Evolutionary conservation across 2,329 filamentous ascomycete species (phyloP).

Genomic region (Chaetomiaceae sp.): DNA sequence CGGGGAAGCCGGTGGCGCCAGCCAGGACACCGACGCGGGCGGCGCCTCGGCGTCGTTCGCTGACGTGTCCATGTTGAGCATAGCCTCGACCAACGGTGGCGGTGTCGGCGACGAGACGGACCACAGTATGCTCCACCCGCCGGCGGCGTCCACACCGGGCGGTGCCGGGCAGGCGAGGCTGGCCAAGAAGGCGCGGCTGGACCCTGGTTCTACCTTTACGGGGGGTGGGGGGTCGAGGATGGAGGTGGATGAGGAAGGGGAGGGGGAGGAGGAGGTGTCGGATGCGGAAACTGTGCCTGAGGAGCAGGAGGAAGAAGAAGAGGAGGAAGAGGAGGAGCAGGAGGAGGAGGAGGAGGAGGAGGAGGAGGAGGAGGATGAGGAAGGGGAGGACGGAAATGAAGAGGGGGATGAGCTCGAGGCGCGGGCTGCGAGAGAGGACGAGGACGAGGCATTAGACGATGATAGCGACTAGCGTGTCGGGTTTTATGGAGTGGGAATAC

Average conservation of each 20-base stretch:
- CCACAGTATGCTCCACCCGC: slow-evolving; percentile 14
- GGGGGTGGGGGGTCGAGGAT: slow-evolving; percentile 35
- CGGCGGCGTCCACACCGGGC: not conserved
- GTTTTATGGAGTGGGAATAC: not conserved
- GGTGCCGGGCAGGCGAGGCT: slow-evolving; percentile 22
- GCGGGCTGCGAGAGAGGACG: slow-evolving; percentile 34
- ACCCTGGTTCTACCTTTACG: slow-evolving; percentile 27
- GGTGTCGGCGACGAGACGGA: slow-evolving; percentile 12
- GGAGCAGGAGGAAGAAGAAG: slow-evolving; percentile 37
- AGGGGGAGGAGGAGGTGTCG: slow-evolving; percentile 38
- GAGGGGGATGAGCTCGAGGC: slow-evolving; percentile 44
- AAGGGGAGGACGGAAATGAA: slow-evolving; percentile 56
- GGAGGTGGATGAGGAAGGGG: slow-evolving; percentile 40
- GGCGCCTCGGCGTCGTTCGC: too few species aligned
- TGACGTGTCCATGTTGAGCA: slow-evolving; percentile 28
- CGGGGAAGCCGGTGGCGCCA: slow-evolving; percentile 17
- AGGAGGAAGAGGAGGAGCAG: slow-evolving; percentile 40
- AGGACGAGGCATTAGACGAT: slow-evolving; percentile 58
- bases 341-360: slow-evolving; percentile 36
- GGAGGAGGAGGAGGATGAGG: slow-evolving; percentile 39
- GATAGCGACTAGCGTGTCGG: slow-evolving; percentile 48
- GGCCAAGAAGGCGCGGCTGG: slow-evolving; percentile 35
- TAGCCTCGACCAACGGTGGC: slow-evolving; percentile 29
- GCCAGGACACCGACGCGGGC: slow-evolving; percentile 7
- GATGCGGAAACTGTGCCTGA: slow-evolving; percentile 45